phyloP scores from a whole-genome alignment of 23 red algal species.

The Gracilaria vermiculophylla region DNA sequence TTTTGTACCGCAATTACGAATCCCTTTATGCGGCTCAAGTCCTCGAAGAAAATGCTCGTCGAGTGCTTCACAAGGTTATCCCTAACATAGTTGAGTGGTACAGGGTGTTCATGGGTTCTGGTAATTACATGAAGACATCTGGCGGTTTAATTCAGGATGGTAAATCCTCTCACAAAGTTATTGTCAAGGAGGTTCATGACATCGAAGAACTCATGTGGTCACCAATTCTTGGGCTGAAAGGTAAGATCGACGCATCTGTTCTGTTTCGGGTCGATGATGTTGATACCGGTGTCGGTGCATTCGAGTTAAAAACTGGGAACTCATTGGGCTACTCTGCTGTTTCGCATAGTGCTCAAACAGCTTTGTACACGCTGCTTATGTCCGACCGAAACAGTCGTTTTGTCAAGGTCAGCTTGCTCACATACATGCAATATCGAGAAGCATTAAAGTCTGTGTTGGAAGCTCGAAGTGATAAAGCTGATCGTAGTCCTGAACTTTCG shows the following conservation, averaged over 20 bases:
- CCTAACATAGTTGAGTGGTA: constrained; percentile 68
- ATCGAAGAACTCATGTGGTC: constrained; percentile 94
- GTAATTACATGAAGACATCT: background rate
- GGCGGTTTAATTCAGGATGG: background rate
- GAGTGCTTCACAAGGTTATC: constrained; percentile 50
- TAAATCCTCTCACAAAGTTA: constrained; percentile 15
- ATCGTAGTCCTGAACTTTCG: background rate
- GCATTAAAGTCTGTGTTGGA: background rate
- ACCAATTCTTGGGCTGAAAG: constrained; percentile 90
- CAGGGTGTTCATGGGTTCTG: background rate
- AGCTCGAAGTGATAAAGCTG: background rate
- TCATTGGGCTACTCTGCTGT: constrained; percentile 24
- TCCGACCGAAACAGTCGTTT: constrained; percentile 62
- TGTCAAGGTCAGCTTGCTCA: constrained; percentile 33
- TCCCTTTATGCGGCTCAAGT: constrained; percentile 51
- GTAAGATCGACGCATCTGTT: constrained; percentile 88
- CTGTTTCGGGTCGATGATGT: constrained; percentile 15
- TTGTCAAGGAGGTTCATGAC: constrained; percentile 47
- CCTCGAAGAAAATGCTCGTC: constrained; percentile 8
- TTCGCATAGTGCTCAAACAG: constrained; percentile 70
- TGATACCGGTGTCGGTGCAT: constrained; percentile 25
- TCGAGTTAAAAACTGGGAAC: constrained; percentile 83
- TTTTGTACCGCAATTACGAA: constrained; percentile 26
- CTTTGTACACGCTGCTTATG: constrained; percentile 71
- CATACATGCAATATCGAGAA: constrained; percentile 59